Base-by-base conservation (phyloP, 2,329 filamentous ascomycete genomes). In the Aspergillus hiratsukae region DNA sequence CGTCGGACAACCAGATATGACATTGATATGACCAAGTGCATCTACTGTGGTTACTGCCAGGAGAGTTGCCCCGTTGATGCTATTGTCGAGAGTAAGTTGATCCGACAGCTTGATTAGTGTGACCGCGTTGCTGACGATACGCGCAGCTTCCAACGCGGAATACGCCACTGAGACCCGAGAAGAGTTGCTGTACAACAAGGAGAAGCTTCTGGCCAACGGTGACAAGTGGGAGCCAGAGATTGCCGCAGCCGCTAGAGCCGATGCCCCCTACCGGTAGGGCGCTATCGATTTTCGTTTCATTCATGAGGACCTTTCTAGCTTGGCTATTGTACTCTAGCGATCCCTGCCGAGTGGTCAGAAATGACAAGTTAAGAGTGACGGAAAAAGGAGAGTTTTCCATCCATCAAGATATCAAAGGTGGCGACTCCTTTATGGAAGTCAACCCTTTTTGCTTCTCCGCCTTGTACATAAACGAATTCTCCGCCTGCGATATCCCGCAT, bases 21-120 rank as follows among this genome's bases (percentile, higher is more conserved):
- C 75, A 97, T 99, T 73, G 94, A 99, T 79, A 99, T 99, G 94
- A 97, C 94, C 71, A 99, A 99, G 84, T 99, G 94, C 81, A 99
- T 99, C 78, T 99, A 97, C 86, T 97, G 94, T 76, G 94, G 94
- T 52, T 95, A 96, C 81, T 97, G 94, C 85, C 93, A 97, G 81
- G 94, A 99, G 82, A 96, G 90, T 64, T 99, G 94, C 80, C 94
- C 94, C 48, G 94, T 99, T 54, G 94, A 99, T 78, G 94, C 94
- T 58, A 99, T 90, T 75, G 87, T 90, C 57, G 87, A 90, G 74
- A 83, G 83, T 84, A 72, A 71, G 80, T 74, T 55, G 17, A 49
- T 35, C 29, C 54, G 27, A 7, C 43, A 49, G 27, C 5, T 28
- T 49, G 5, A 48, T 43, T 28, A 49, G 45, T 49, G 62, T 72